Evolutionary conservation across 2,329 filamentous ascomycete genomes (phyloP), one percentile per base, ranked within the genome.

Genomic region (Talaromyces albobiverticillius): DNA sequence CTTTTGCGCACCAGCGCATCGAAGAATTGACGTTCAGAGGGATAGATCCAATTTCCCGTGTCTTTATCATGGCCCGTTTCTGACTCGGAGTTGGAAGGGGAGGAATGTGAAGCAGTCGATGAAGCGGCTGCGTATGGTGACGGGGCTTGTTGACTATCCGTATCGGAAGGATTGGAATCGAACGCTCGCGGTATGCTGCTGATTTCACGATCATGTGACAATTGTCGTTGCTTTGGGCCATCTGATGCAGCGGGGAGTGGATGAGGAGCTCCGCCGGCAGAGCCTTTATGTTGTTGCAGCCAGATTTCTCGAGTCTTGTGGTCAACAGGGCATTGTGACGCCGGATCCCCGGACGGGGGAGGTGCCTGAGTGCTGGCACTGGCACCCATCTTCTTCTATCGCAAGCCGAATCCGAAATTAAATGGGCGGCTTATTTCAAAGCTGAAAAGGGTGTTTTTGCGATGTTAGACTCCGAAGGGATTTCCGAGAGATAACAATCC

Each of bases 1-100:
- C 90, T 88, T 73, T 99, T 99, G 68, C 93, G 87, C 77, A 88
- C 85, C 85, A 99, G 93, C 42, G 94, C 94, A 46, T 95, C 89
- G 76, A 97, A 97, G 79, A 99, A 99, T 85, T 96, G 95, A 67
- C 89, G 88, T 71, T 97, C 93, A 0, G 89, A 94, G 0, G 94
- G 94, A 72, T 99, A 99, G 57, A 99, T 87, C 94, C 94, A 99
- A 71, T 96, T 96, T 0, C 93, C 93, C 0, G 83, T 83, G 34
- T 76, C 69, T 48, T 79, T 76, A 64, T 90, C 85, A 20, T 84
- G 79, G 58, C 88, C 87, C 0, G 87, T 88, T 68, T 96, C 91
- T 58, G 82, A 74, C 73, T 96, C 90, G 57, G 83, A 80, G 72
- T 95, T 96, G 13, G 88, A 86, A 0, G 83, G 81, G 36, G 65